Percentiles rank a stretch among this genome's conserved stretches.
Conservation (phyloP, 2,329 filamentous ascomycete genomes). For the Colletotrichum echinochloae region DNA sequence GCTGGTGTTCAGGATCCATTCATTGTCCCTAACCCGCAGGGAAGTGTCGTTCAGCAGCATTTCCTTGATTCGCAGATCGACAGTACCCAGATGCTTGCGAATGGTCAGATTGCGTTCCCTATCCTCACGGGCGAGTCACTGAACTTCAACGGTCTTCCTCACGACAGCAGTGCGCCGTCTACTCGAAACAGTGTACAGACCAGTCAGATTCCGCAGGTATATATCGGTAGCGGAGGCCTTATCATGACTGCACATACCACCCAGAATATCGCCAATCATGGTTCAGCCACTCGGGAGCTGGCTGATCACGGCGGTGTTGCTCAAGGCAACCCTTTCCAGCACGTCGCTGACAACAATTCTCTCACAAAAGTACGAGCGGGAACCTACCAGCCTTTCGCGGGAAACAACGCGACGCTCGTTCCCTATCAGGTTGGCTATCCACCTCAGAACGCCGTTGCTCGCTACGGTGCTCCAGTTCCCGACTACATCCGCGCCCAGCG, state of each 20-base stretch:
- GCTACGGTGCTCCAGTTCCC: slow-evolving; percentile 20
- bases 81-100: slow-evolving; percentile 20
- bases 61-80: slow-evolving; percentile 23
- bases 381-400: slow-evolving; percentile 1
- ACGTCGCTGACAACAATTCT: background rate
- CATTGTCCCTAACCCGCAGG: background rate
- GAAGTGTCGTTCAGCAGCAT: slow-evolving; percentile 13
- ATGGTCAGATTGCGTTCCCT: slow-evolving; percentile 9
- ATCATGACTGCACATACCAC: background rate
- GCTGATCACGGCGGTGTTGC: background rate
- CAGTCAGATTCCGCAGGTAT: slow-evolving; percentile 1
- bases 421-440: slow-evolving; percentile 13
- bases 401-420: slow-evolving; percentile 25
- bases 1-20: slow-evolving; percentile 17
- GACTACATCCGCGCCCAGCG: slow-evolving; percentile 45
- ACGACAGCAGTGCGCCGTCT: background rate
- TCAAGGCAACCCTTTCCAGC: slow-evolving; percentile 6
- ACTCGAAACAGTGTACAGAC: background rate
- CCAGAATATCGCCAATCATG: background rate
- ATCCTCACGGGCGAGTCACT: slow-evolving; percentile 1
- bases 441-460: background rate
- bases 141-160: slow-evolving; percentile 9
- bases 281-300: background rate
- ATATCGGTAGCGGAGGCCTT: background rate
- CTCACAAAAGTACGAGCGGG: background rate